Base-by-base conservation (phyloP, 305 asterid genomes). In the Fraxinus sp. region DNA sequence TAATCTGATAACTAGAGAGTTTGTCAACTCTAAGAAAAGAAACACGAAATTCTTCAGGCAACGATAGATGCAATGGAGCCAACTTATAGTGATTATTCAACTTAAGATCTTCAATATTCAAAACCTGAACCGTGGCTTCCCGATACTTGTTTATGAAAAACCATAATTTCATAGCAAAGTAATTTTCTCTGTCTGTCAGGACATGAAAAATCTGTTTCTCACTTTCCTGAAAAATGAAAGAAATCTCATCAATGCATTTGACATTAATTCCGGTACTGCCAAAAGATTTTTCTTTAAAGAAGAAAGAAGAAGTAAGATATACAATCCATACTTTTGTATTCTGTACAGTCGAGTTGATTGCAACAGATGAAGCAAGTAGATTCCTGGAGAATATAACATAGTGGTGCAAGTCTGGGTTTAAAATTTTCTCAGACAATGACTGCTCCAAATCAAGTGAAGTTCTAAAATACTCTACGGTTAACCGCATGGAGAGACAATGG, bases 1-100 rank as follows among this genome's bases (percentile, higher is more conserved):
- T 90, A 81, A 79, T 86, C 83, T 86, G 88, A 78, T 85, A 75
- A 83, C 89, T 87, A 49, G 97, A 89, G 24, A 83, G 81, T 87
- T 88, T 87, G 85, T 94, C 97, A 83, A 87, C 88, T 83, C 87
- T 88, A 84, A 84, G 94, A 84, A 92, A 89, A 79, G 98, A 92
- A 87, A 97, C 88, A 73, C 95, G 98, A 83, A 88, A 97, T 85
- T 94, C 98, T 85, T 93, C 97, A 85, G 98, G 98, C 89, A 92
- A 86, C 77, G 93, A 91, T 84, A 92, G 89, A 84, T 89, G 91
- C 22, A 86, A 84, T 5, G 88, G 91, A 78, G 86, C 88, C 88
- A 46, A 88, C 85, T 88, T 89, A 71, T 82, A 83, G 86, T 86
- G 91, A 79, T 81, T 80, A 83, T 83, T 86, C 92, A 92, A 83